Percentiles rank a stretch among this genome's conserved stretches.
Evolutionary conservation across 352 stramenopile genomes (phyloP).

Genomic region (Globisporangium abappressorium): DNA sequence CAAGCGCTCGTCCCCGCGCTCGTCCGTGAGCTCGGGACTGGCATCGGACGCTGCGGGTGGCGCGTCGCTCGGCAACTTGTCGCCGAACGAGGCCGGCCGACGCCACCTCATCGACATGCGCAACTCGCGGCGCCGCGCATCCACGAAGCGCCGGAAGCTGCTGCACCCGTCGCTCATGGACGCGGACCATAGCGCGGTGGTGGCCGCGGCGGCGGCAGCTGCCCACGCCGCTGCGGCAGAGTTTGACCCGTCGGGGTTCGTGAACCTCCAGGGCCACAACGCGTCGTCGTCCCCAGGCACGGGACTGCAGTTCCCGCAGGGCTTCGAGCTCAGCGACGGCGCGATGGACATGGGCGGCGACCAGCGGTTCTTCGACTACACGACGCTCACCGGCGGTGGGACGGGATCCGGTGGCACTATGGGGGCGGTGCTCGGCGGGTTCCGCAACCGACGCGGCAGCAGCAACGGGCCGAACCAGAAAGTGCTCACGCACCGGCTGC

Average conservation of each 20-base stretch:
- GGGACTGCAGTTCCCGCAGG: conserved; percentile 49
- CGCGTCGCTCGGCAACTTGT: conserved; percentile 34
- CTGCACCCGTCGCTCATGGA: conserved; percentile 29
- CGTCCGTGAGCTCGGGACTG: conserved; percentile 6
- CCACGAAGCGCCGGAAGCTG: conserved; percentile 44
- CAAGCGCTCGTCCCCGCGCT: conserved; percentile 14
- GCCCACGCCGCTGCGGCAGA: conserved; percentile 22
- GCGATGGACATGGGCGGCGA: conserved; percentile 47
- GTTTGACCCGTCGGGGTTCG: conserved; percentile 68
- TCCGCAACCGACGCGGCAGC: conserved; percentile 19
- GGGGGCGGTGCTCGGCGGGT: conserved; percentile 4
- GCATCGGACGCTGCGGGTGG: conserved; percentile 21
- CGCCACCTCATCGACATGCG: conserved; percentile 62
- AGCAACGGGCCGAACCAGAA: conserved; percentile 43
- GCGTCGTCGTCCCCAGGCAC: conserved; percentile 18
- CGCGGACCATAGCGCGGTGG: conserved; percentile 22
- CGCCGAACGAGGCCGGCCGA: conserved; percentile 39
- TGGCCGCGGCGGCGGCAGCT: conserved; percentile 6
- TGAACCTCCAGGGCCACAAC: conserved; percentile 35
- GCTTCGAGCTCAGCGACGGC: conserved; percentile 50
- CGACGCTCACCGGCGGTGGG: conserved; percentile 21
- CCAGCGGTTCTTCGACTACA: conserved; percentile 55
- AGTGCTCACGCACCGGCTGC: conserved; percentile 60
- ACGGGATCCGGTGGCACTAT: neutral
- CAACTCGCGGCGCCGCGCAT: conserved; percentile 43